phyloP scores from a whole-genome alignment of 1,284 basidiomycete species.

The Leccinum pachyderme region DNA sequence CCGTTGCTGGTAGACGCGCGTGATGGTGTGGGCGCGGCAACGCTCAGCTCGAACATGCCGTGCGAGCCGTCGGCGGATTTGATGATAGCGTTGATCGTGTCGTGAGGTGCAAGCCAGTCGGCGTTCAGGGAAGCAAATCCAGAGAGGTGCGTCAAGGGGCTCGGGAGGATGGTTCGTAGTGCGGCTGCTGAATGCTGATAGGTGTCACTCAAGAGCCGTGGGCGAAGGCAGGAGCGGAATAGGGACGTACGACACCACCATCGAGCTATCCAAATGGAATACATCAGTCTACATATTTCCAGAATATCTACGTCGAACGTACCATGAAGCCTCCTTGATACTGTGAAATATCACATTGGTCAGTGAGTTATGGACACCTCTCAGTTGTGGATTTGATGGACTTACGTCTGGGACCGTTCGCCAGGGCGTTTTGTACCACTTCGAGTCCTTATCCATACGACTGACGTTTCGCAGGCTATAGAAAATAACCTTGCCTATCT shows the following conservation, averaged over 20 bases:
- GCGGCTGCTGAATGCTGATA: conserved; percentile 61
- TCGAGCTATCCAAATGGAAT: conserved; percentile 46
- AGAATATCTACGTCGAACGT: conserved; percentile 25
- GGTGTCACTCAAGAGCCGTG: not conserved
- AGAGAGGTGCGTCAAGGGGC: conserved; percentile 53
- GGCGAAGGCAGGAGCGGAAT: not conserved
- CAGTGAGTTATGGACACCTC: not conserved
- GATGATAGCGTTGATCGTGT: conserved; percentile 63
- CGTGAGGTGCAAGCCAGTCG: conserved; percentile 68
- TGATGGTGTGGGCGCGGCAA: conserved; percentile 52
- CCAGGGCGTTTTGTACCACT: conserved; percentile 83
- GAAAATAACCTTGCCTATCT: conserved; percentile 62
- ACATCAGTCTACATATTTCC: not conserved
- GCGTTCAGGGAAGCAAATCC: conserved; percentile 68
- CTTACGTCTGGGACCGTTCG: conserved; percentile 76
- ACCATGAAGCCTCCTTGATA: conserved; percentile 83
- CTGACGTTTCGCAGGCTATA: conserved; percentile 59
- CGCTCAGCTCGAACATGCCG: conserved; percentile 58
- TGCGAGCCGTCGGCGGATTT: conserved; percentile 54
- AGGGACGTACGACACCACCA: conserved; percentile 61
- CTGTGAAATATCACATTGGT: conserved; percentile 36
- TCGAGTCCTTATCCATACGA: conserved; percentile 58
- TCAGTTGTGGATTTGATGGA: conserved; percentile 15
- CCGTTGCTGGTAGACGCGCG: conserved; percentile 26
- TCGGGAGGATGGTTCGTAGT: conserved; percentile 59